Percentiles rank a stretch among this genome's conserved stretches.
phyloP scores from a whole-genome alignment of 371 early-diverging fungal species.

The Fennellomyces sp. region DNA sequence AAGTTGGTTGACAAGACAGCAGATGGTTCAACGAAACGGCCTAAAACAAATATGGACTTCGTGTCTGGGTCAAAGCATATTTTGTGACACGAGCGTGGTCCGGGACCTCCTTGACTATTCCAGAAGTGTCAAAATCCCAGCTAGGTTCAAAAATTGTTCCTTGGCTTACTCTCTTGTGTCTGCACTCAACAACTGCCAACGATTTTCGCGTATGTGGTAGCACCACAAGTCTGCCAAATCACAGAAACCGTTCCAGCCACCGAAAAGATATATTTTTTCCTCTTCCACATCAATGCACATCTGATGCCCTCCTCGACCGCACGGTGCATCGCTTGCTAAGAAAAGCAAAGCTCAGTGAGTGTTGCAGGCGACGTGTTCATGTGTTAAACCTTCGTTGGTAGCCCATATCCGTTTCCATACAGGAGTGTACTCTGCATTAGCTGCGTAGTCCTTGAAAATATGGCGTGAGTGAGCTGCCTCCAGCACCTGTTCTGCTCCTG shows the following conservation, averaged over 20 bases:
- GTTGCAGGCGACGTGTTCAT: too few species aligned
- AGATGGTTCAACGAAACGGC: constrained; percentile 84
- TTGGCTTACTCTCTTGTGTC: constrained; percentile 77
- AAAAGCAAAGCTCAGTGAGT: background rate
- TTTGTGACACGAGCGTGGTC: constrained; percentile 91
- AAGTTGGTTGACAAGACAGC: constrained; percentile 58
- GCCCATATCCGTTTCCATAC: constrained; percentile 68
- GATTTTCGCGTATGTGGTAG: constrained; percentile 57
- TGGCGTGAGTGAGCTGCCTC: constrained; percentile 54
- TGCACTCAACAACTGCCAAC: constrained; percentile 76
- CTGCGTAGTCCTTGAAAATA: constrained; percentile 75
- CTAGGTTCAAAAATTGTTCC: constrained; percentile 1
- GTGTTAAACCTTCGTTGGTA: constrained; percentile 24
- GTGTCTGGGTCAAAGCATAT: constrained; percentile 83
- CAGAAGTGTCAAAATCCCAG: background rate
- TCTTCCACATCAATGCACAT: constrained; percentile 87
- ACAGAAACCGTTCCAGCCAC: constrained; percentile 93
- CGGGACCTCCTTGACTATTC: constrained; percentile 82
- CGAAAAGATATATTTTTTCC: constrained; percentile 86
- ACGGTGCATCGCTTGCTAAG: constrained; percentile 42
- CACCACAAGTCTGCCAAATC: constrained; percentile 95
- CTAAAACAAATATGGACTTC: constrained; percentile 80
- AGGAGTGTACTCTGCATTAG: constrained; percentile 67
- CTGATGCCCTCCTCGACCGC: constrained; percentile 94
- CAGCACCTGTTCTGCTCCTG: constrained; percentile 71